Evolutionary conservation across 345 rosid genomes (phyloP).

Genomic region (Leavenworthia alabamica): DNA sequence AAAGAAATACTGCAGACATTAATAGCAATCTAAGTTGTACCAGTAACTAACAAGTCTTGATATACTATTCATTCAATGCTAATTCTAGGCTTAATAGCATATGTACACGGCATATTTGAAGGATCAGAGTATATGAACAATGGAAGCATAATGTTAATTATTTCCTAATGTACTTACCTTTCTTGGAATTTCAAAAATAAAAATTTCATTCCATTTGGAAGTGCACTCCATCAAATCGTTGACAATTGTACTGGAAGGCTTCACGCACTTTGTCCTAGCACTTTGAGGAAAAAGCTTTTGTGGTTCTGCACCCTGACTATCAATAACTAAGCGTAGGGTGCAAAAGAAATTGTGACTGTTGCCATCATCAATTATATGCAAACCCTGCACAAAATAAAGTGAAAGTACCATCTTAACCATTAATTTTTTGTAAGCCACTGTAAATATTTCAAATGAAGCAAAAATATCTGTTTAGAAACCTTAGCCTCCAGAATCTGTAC

Average conservation of each 20-base stretch:
- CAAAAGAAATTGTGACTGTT: slow-evolving; percentile 87
- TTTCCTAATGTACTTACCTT: slow-evolving; percentile 44
- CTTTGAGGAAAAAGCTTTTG: too few relatives aligned
- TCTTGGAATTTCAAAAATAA: slow-evolving; percentile 89
- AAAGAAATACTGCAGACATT: too few relatives aligned
- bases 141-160: neutral
- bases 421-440: neutral
- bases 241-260: too few relatives aligned
- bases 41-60: too few relatives aligned
- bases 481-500: slow-evolving; percentile 84
- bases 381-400: slow-evolving; percentile 84
- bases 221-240: too few relatives aligned
- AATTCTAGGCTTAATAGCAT: too few relatives aligned
- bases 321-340: slow-evolving; percentile 80
- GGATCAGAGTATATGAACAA: slow-evolving; percentile 4
- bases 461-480: slow-evolving; percentile 41
- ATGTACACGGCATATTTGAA: neutral
- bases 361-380: slow-evolving; percentile 79
- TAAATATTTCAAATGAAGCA: neutral
- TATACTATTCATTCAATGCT: too few relatives aligned
- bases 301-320: slow-evolving; percentile 73
- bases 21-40: too few relatives aligned
- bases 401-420: too few relatives aligned
- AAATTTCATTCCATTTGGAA: slow-evolving; percentile 97
- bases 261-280: too few relatives aligned